Evolutionary conservation across 2,329 filamentous ascomycete genomes (phyloP).

Genomic region (Neophaeococcomyces mojaviensis): DNA sequence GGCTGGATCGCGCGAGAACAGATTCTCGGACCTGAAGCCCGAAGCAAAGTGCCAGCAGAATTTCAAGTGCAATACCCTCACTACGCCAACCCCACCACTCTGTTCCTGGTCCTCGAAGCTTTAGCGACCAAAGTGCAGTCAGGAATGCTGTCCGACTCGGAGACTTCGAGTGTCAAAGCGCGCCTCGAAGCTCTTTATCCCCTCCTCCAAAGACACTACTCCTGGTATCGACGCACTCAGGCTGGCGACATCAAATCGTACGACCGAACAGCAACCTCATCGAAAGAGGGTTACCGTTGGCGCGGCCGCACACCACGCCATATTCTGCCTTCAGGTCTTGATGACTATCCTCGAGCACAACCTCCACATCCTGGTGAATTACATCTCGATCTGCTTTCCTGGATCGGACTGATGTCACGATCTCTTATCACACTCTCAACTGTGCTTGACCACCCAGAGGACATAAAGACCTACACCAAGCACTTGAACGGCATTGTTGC

Average conservation of each 20-base stretch:
- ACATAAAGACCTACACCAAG: conserved; percentile 62
- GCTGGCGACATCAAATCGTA: conserved; percentile 83
- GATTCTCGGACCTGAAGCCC: conserved; percentile 82
- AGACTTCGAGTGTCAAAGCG: conserved; percentile 24
- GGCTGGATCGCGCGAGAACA: conserved; percentile 97
- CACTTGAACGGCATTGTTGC: conserved; percentile 69
- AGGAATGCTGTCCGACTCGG: conserved; percentile 23
- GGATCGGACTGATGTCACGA: conserved; percentile 94
- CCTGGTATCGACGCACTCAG: conserved; percentile 93
- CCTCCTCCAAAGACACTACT: conserved; percentile 77
- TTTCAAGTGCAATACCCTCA: conserved; percentile 96
- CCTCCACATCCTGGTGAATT: conserved; percentile 93
- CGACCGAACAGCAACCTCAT: conserved; percentile 78
- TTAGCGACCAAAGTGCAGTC: conserved; percentile 71
- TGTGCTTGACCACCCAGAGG: conserved; percentile 67
- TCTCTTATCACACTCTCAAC: conserved; percentile 74
- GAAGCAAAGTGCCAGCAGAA: conserved; percentile 86
- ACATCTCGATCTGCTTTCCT: conserved; percentile 87
- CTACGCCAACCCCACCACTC: conserved; percentile 91
- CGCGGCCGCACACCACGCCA: conserved; percentile 79
- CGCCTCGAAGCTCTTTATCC: conserved; percentile 69
- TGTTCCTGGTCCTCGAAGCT: conserved; percentile 79
- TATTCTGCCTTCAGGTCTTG: conserved; percentile 84
- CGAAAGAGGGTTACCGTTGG: conserved; percentile 93
- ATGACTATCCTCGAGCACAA: conserved; percentile 91